Evolutionary conservation across 2,329 filamentous ascomycete species (phyloP).

Genomic region (Microsporum audouinii): DNA sequence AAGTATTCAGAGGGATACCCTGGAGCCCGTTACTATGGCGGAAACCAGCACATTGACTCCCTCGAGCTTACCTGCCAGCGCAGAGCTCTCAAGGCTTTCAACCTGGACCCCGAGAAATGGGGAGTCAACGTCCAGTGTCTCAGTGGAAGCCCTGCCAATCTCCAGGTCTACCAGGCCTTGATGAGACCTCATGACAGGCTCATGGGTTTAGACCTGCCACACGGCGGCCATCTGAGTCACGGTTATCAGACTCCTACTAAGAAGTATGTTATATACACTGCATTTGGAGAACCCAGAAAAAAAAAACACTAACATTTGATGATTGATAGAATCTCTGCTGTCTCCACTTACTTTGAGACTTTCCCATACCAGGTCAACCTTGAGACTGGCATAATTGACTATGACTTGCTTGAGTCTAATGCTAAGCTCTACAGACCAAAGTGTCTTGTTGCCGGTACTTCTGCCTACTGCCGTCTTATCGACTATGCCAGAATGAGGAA

Average conservation of each 20-base stretch:
- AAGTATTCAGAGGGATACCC: constrained; percentile 99
- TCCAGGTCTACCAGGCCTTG: constrained; percentile 94
- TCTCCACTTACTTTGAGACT: constrained; percentile 98
- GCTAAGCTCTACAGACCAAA: constrained; percentile 87
- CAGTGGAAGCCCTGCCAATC: constrained; percentile 85
- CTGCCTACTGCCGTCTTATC: constrained; percentile 89
- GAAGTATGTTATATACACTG: constrained; percentile 45
- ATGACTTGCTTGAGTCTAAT: constrained; percentile 76
- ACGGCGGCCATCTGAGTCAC: constrained; percentile 91
- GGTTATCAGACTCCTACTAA: constrained; percentile 91
- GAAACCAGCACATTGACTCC: constrained; percentile 96
- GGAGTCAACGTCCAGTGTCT: constrained; percentile 97
- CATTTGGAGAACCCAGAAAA: not conserved
- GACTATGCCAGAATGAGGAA: constrained; percentile 88
- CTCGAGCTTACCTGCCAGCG: constrained; percentile 92
- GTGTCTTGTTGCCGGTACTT: constrained; percentile 87
- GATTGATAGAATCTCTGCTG: constrained; percentile 67
- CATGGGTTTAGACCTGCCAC: constrained; percentile 93
- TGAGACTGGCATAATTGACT: constrained; percentile 86
- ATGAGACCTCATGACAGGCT: constrained; percentile 87
- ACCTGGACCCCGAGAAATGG: constrained; percentile 78
- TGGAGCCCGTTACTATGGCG: constrained; percentile 96
- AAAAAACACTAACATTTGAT: constrained; percentile 5
- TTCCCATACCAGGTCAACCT: constrained; percentile 88
- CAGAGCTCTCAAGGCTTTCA: constrained; percentile 84